These are phyloP conservation scores for Ceratocystis cacaofunesta DNA, from an alignment of 2,329 filamentous ascomycete species.

Conservation along the genomic window DNA sequence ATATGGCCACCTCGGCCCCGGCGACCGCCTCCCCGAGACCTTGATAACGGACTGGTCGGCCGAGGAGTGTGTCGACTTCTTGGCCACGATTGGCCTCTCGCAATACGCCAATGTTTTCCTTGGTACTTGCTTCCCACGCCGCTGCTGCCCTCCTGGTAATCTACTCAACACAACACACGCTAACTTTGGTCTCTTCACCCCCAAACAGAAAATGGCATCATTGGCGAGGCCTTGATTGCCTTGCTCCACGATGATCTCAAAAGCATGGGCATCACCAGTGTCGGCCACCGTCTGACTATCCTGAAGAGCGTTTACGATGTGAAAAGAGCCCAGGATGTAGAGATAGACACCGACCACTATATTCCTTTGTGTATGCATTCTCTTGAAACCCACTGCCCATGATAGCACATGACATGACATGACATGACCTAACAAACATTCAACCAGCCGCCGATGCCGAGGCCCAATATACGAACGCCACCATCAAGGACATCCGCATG, in stretches of 20 bases:
- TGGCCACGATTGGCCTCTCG: constrained; percentile 60
- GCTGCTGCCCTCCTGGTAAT: no score
- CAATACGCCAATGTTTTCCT: constrained; percentile 75
- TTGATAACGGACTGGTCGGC: constrained; percentile 68
- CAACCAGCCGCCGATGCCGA: constrained; percentile 70
- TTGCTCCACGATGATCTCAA: constrained; percentile 87
- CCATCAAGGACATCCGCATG: constrained; percentile 81
- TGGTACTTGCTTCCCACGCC: constrained; percentile 36
- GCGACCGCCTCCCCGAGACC: constrained; percentile 54
- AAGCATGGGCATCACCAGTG: constrained; percentile 83
- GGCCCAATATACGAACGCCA: constrained; percentile 70
- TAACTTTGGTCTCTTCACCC: constrained; percentile 9
- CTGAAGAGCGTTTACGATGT: constrained; percentile 93
- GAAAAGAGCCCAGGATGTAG: constrained; percentile 85
- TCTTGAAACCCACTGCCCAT: background rate
- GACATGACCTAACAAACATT: constrained; percentile 13
- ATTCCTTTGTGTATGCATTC: constrained; percentile 65
- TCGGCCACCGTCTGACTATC: constrained; percentile 87
- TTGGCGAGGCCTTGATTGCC: constrained; percentile 78
- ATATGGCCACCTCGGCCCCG: constrained; percentile 50
- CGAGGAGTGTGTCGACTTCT: constrained; percentile 82
- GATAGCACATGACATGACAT: background rate
- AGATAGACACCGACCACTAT: constrained; percentile 85
- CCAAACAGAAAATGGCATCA: constrained; percentile 71
- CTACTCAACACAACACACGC: background rate